Base-by-base conservation (phyloP, 2,329 filamentous ascomycete species). In the Clonostachys rosea region DNA sequence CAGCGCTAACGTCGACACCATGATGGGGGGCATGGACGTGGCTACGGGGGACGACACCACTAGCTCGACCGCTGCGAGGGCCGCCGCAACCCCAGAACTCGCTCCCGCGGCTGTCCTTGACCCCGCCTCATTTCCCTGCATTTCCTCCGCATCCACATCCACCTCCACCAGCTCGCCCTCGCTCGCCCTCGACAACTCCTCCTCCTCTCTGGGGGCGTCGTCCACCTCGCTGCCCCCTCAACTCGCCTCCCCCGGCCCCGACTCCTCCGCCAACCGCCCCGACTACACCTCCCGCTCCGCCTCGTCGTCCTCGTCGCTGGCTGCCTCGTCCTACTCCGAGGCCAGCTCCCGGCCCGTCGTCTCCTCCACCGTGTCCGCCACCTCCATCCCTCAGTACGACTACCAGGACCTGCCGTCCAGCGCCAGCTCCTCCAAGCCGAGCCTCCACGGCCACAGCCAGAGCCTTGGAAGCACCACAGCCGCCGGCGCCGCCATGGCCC, bases 271-370 rank as follows among this genome's bases (percentile, higher is more conserved):
- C 17, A 20, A n/a, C 14, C 35, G 40, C 46, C 30, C 40, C 16
- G 24, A 20, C 9, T 39, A 34, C 34, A 14, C 46, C 33, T 30
- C 49, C 37, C 37, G 41, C 36, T 42, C 47, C 33, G 30, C 44
- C 34, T 44, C 47, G 42, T n/a, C 42, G n/a, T 40, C 44, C 16
- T 46, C 44, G 4, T 45, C 46, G 20, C 13, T 48, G 20, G 48
- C 48, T 37, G 44, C 48, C 18, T 48, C 43, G n/a, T 51, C 51
- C 30, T 50, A 49, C 18, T 45, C 51, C 40, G 53, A 46, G 17
- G 46, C 46, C 40, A 49, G 18, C 13, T 35, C n/a, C 36, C 40
- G 34, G 34, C 20, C 36, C 8, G 14, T 34, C 14, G 11, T 34
- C 17, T 24, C 46, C 34, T 24, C 46, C 16, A 17, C 46, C 13